These are phyloP conservation scores for Pestalotiopsis fici DNA, from an alignment of 2,329 filamentous ascomycete species.

Conservation along the genomic window DNA sequence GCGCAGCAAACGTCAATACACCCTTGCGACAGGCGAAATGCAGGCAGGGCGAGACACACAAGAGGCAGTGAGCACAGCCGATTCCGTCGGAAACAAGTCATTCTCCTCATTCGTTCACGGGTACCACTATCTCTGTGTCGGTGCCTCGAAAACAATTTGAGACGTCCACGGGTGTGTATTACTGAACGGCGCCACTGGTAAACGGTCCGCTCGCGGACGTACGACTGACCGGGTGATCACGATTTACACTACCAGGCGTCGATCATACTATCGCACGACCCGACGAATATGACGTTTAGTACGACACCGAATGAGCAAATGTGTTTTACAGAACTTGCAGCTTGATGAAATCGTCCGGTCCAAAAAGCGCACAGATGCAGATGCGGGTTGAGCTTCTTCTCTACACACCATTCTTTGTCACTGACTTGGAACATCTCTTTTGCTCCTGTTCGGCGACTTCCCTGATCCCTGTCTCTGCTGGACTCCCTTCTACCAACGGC, in stretches of 20 bases:
- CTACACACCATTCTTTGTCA: not conserved
- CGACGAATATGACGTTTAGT: not conserved
- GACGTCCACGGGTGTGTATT: too few species aligned
- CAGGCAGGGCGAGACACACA: not conserved
- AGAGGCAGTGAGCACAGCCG: not conserved
- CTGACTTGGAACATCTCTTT: not conserved
- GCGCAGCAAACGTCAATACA: not conserved
- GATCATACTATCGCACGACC: not conserved
- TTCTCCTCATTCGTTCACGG: not conserved
- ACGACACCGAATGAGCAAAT: not conserved
- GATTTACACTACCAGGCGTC: not conserved
- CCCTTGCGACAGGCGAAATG: not conserved
- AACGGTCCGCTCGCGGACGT: not conserved
- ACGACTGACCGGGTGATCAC: not conserved
- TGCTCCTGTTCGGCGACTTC: not conserved
- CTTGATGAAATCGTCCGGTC: not conserved
- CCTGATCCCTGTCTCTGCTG: not conserved
- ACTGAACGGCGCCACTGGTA: not conserved
- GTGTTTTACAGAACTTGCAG: not conserved
- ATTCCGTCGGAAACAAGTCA: not conserved
- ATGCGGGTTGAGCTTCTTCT: not conserved
- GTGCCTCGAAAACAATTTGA: not conserved
- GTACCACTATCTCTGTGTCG: not conserved
- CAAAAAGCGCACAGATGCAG: not conserved
- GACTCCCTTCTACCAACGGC: not conserved